Evolutionary conservation across 371 early-diverging fungal genomes (phyloP).

Genomic region (Furculomyces boomerangus): DNA sequence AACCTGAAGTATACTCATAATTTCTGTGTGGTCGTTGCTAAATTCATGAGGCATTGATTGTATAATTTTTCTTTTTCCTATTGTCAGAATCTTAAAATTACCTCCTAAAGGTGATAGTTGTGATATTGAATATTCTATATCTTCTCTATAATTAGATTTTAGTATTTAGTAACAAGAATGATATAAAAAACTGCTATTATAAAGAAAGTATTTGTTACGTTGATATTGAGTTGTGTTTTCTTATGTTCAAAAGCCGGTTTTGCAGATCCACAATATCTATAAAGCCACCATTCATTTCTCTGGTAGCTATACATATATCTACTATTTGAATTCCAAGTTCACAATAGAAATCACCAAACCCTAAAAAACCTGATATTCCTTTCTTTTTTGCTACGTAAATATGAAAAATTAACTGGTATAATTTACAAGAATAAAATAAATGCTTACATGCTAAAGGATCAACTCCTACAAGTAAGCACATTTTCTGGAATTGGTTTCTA

Average conservation of each 20-base stretch:
- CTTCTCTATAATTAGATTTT: constrained; percentile 32
- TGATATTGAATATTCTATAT: constrained; percentile 69
- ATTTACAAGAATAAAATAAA: not conserved
- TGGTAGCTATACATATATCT: constrained; percentile 66
- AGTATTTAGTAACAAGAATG: not conserved
- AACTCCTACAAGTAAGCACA: constrained; percentile 86
- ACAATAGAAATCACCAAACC: constrained; percentile 95
- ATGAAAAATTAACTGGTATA: not conserved
- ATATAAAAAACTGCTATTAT: not conserved
- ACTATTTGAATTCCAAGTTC: constrained; percentile 84
- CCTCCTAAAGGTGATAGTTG: constrained; percentile 66
- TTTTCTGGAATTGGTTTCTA: constrained; percentile 75
- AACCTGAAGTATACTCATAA: constrained; percentile 50
- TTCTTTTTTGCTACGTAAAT: constrained; percentile 68
- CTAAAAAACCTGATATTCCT: constrained; percentile 82
- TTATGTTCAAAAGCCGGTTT: constrained; percentile 38
- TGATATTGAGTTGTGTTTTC: constrained; percentile 28
- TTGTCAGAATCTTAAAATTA: constrained; percentile 60
- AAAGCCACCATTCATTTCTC: constrained; percentile 77
- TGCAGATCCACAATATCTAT: constrained; percentile 65
- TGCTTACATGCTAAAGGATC: constrained; percentile 81
- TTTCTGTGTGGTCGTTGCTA: constrained; percentile 51
- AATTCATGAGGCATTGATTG: constrained; percentile 81
- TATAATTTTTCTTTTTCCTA: constrained; percentile 64
- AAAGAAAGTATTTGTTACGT: not conserved